Evolutionary conservation across 2,329 filamentous ascomycete species (phyloP), one percentile per base, ranked within the genome.

Genomic region (Colletotrichum sidae): DNA sequence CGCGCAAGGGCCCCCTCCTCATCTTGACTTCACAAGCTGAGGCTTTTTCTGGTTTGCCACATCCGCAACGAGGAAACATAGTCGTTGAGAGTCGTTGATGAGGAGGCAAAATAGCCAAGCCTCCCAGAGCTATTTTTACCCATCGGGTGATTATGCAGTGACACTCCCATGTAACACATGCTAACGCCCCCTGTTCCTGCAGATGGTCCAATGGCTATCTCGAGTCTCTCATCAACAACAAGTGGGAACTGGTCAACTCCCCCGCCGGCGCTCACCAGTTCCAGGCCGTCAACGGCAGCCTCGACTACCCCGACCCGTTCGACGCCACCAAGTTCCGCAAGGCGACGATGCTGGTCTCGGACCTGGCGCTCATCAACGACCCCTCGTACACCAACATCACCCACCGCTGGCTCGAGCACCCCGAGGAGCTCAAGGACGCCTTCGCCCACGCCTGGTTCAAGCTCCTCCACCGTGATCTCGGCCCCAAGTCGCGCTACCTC

Each of bases 391-490:
- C 91, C 80, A 93, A 93, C 86, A 92, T 94, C 74, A 86, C 90
- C 15, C 86, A 88, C 57, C 86, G 84, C 71, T 94, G 88, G 85
- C 80, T 90, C 51, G 86, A 88, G 70, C 80, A 94, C 79, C 89
- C 89, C 2, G 84, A 91, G 50, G 79, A 92, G 81, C 84, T 94
- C 44, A 84, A 83, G 58, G 88, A 93, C 67, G 88, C 86, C 8
- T 94, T 94, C 73, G 83, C 85, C 25, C 86, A 87, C 54, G 92
- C 92, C 12, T 94, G 92, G 92, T 94, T 92, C 86, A 94, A 94
- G 87, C 86, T 94, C 46, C 83, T 91, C 39, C 92, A 94, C 81
- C 91, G 92, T 80, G 92, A 94, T 76, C 86, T 94, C 80, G 92
- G 92, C 13, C 92, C 92, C 47, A 82, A 86, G 58, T 75, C 84